Percentiles rank a stretch among this genome's conserved stretches.
Evolutionary conservation across 352 stramenopile species (phyloP).

Genomic region (Phytophthora kernoviae): DNA sequence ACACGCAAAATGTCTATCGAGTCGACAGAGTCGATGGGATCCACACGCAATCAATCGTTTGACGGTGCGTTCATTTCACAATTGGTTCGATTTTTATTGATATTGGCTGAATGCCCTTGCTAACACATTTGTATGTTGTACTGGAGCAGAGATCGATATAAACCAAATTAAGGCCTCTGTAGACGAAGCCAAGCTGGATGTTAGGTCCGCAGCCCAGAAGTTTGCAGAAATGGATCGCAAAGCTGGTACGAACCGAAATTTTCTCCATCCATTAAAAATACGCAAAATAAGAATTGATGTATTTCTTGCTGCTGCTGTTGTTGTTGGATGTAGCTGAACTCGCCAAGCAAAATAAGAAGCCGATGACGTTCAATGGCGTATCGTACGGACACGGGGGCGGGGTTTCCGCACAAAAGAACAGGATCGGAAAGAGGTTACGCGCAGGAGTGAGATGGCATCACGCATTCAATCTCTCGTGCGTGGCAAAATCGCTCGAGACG

Average conservation of each 20-base stretch:
- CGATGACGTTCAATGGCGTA: constrained; percentile 42
- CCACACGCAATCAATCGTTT: constrained; percentile 40
- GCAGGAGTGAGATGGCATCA: constrained; percentile 49
- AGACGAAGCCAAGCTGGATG: constrained; percentile 51
- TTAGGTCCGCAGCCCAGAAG: constrained; percentile 59
- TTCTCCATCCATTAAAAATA: neutral
- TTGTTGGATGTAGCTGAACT: constrained; percentile 27
- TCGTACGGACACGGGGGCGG: constrained; percentile 20
- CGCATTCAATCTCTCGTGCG: constrained; percentile 50
- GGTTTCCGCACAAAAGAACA: constrained; percentile 40
- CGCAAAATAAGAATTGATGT: constrained; percentile 2
- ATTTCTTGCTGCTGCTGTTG: neutral
- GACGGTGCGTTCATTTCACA: constrained; percentile 29
- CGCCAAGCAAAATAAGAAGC: constrained; percentile 45
- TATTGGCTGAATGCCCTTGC: neutral
- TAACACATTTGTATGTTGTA: neutral
- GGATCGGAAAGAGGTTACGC: constrained; percentile 24
- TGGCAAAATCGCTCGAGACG: constrained; percentile 39
- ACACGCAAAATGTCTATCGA: constrained; percentile 40
- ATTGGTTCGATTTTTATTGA: neutral
- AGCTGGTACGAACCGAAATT: constrained; percentile 38
- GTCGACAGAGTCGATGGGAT: constrained; percentile 44
- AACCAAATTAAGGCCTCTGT: constrained; percentile 64
- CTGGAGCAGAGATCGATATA: constrained; percentile 46
- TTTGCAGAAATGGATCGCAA: constrained; percentile 72